Evolutionary conservation across 2,329 filamentous ascomycete genomes (phyloP), one percentile per base, ranked within the genome.

Genomic region (Zymoseptoria ardabiliae): DNA sequence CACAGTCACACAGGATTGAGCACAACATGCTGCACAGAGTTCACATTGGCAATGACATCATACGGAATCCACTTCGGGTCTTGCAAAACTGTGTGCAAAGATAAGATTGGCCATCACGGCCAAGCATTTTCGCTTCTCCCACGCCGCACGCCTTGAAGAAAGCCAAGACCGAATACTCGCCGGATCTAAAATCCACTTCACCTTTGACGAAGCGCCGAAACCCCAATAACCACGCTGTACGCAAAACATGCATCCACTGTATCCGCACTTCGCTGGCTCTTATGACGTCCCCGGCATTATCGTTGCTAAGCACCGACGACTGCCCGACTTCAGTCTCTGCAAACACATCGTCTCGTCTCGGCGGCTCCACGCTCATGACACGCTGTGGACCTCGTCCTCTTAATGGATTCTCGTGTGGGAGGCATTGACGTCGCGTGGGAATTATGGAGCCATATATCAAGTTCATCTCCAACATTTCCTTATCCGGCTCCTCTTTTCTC

Each of bases 401-500:
- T 11, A 41, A 41, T 41, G 35, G 5, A 41, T 41, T 17, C 35
- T 41, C 35, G 35, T 11, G 35, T 11, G 17, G 35, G 6, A 17
- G 17, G 35, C 35, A 41, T 41, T 41, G 35, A 41, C 35, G 35
- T 41, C 35, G 35, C 3, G 13, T 41, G 35, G 35, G 58, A 23
- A 23, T 20, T 21, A 21, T 51, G 49, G 22, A 51, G 22, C 49
- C 49, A 23, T 51, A 23, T 51, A 23, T 13, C 21, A 22, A 21
- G 49, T 23, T 23, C 19, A 51, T 51, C n/a, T 20, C 22, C 41
- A 35, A 25, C 55, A 22, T 30, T 35, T 49, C 28, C 28, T 51
- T 25, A 35, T 55, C 30, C 22, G 41, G 53, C 55, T 55, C 30
- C 21, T 54, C 55, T 57, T 19, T 25, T 23, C 53, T 51, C 48